Evolutionary conservation across 1,139 yeast species (phyloP), one percentile per base, ranked within the genome.

Genomic region (Yamadazyma triangularis): DNA sequence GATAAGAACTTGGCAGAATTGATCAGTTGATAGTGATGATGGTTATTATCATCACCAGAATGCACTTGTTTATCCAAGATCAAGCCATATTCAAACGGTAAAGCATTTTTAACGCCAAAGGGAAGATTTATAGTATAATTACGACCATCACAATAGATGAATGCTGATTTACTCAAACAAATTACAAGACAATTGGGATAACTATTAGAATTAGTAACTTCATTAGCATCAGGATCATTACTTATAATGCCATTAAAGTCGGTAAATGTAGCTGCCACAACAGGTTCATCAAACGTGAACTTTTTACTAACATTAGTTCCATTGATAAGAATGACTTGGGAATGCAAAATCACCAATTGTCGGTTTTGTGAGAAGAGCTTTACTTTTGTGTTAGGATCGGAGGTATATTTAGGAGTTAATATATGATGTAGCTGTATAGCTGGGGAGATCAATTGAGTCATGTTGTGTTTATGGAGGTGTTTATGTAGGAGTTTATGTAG

Each of bases 81-180:
- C n/a, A 83, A 47, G 0, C 95, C 95, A 14, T 69, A 67, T 27
- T 75, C 79, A 42, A 76, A 79, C 0, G 79, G 67, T 33, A 79
- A 64, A 1, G 80, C 87, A 14, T 58, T 58, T 27, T 60, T 64
- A 27, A 82, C 65, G 4, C 58, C 55, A 40, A 84, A 82, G 0
- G 95, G 89, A 36, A 85, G 67, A 41, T 76, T 77, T 16, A 78
- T 70, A 4, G 73, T 65, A 44, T 75, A 73, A 2, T 73, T 64
- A 23, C 73, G 62, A 2, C 89, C 88, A 41, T 72, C 73, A 39
- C 69, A 72, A 51, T 81, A 82, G 1, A 82, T 63, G 39, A 79
- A 63, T 1, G 77, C 75, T 4, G 73, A 60, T 35, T 70, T 76
- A 26, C 52, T 49, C 29, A 77, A 50, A 30, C 80, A 66, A 4